Conservation (phyloP, 805 yeast species). For the Ogataea pini region DNA sequence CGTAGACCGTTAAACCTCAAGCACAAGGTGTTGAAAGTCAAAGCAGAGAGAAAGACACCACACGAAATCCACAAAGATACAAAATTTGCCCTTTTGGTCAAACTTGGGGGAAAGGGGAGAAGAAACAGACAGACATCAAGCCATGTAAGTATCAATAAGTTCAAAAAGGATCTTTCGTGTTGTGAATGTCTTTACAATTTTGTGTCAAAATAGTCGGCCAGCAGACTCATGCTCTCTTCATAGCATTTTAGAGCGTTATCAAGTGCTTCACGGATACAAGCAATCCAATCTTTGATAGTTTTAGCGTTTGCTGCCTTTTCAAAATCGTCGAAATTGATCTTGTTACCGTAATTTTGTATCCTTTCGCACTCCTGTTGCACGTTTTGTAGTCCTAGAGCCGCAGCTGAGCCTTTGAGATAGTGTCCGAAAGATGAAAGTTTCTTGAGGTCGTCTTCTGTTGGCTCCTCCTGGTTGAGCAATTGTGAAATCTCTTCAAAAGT, state of each 20-base stretch:
- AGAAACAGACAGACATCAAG: background rate
- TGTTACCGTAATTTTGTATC: conserved; percentile 85
- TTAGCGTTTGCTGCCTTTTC: conserved; percentile 34
- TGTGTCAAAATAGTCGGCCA: conserved; percentile 52
- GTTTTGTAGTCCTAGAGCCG: conserved; percentile 82
- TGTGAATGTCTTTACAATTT: conserved; percentile 23
- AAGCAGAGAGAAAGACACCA: conserved; percentile 2
- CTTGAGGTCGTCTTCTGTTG: conserved; percentile 45
- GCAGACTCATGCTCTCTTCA: conserved; percentile 48
- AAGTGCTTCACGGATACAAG: conserved; percentile 54
- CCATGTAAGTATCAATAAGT: background rate
- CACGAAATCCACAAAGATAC: conserved; percentile 1
- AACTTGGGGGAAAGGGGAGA: background rate
- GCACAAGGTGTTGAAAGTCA: conserved; percentile 2
- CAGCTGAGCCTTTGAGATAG: conserved; percentile 92
- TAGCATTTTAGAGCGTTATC: conserved; percentile 53
- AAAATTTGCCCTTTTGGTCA: background rate
- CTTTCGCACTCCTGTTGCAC: conserved; percentile 89
- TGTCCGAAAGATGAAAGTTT: conserved; percentile 81
- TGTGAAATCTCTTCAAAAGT: conserved; percentile 73
- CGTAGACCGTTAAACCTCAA: background rate
- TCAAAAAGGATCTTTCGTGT: background rate
- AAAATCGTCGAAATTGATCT: conserved; percentile 32
- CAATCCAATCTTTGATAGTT: conserved; percentile 35
- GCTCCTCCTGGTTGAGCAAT: conserved; percentile 37